Evolutionary conservation across 306 rosid genomes (phyloP).

Genomic region (Myrica gale): DNA sequence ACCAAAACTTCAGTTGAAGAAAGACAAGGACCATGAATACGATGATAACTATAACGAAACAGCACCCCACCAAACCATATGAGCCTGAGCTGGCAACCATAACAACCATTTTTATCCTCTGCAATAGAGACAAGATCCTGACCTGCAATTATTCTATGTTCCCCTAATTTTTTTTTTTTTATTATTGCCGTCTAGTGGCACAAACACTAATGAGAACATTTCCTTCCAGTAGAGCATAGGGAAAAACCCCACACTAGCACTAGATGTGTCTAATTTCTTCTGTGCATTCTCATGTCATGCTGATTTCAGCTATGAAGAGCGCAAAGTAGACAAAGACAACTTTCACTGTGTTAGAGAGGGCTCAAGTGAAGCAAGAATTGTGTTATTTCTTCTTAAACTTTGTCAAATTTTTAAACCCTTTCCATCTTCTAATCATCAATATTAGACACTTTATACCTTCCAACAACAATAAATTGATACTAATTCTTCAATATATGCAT

Average conservation of each 20-base stretch:
- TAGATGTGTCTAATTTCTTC: neutral
- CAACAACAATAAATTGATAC: too few relatives aligned
- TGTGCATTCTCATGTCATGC: conserved; percentile 17
- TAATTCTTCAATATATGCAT: too few relatives aligned
- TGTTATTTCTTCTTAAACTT: too few relatives aligned
- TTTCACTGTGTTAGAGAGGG: too few relatives aligned
- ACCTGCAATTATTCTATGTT: too few relatives aligned
- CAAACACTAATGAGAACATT: conserved; percentile 19
- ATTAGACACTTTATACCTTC: too few relatives aligned
- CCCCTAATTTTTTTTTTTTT: too few relatives aligned
- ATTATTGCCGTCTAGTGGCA: conserved; percentile 11
- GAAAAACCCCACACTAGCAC: conserved; percentile 32
- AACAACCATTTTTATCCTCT: conserved; percentile 25
- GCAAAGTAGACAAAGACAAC: too few relatives aligned
- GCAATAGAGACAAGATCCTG: conserved; percentile 27
- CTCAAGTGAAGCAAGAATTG: too few relatives aligned
- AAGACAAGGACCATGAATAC: too few relatives aligned
- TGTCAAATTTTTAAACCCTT: too few relatives aligned
- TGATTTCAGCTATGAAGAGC: neutral
- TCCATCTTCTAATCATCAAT: too few relatives aligned
- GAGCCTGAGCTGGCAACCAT: conserved; percentile 32
- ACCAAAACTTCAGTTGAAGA: conserved; percentile 2
- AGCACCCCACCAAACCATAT: conserved; percentile 22
- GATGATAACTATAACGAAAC: neutral
- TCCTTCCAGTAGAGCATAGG: neutral